These are phyloP conservation scores for Pholiota conissans DNA, from an alignment of 768 basidiomycete species.

Conservation along the genomic window DNA sequence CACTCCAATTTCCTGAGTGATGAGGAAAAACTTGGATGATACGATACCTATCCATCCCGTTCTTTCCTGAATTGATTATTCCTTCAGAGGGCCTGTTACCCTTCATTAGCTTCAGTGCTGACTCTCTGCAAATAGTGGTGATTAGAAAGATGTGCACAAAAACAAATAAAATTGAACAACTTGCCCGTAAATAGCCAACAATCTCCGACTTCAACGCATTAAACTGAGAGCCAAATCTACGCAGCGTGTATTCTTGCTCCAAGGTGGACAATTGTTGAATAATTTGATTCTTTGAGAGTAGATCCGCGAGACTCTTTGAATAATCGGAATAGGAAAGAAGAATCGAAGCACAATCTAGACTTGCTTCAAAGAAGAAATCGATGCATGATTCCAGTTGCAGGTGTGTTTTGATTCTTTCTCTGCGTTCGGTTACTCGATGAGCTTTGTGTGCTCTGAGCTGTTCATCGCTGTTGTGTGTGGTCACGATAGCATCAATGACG, in stretches of 20 bases:
- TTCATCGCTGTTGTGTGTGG: neutral
- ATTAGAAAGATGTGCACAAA: neutral
- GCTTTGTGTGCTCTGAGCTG: neutral
- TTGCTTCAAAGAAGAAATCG: conserved; percentile 4
- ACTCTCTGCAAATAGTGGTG: neutral
- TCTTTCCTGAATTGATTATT: too few relatives aligned
- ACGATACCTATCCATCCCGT: too few relatives aligned
- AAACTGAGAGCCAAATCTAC: neutral
- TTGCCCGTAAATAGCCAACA: neutral
- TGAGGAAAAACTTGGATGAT: too few relatives aligned
- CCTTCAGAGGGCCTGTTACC: too few relatives aligned
- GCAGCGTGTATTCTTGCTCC: neutral
- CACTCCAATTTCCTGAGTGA: too few relatives aligned
- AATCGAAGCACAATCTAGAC: conserved; percentile 6
- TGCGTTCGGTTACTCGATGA: neutral
- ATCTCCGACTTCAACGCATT: neutral
- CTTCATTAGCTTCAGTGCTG: too few relatives aligned
- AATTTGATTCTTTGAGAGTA: neutral
- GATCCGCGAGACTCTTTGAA: neutral
- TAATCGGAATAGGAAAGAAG: conserved; percentile 4
- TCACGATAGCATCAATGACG: neutral
- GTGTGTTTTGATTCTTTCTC: neutral
- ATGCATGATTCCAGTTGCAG: conserved; percentile 5
- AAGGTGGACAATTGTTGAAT: neutral
- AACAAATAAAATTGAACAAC: neutral